These are phyloP conservation scores for Marasmius oreades DNA, from an alignment of 1,284 basidiomycete species.

Conservation along the genomic window DNA sequence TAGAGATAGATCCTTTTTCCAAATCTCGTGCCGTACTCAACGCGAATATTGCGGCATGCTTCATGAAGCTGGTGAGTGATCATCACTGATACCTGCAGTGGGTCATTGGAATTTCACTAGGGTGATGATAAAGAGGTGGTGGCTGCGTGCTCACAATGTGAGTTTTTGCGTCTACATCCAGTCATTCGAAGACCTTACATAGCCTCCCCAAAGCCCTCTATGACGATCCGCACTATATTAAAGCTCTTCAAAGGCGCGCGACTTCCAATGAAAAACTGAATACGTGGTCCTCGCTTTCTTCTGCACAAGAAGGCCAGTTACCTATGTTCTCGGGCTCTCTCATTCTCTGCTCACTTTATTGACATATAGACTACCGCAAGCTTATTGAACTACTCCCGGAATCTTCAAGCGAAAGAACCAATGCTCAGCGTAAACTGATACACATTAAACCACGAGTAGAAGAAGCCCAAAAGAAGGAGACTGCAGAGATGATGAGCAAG, in stretches of 20 bases:
- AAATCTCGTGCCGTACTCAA: conserved; percentile 66
- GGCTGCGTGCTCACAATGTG: conserved; percentile 73
- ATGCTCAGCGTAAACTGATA: conserved; percentile 47
- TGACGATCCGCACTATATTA: conserved; percentile 83
- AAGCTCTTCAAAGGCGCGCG: conserved; percentile 87
- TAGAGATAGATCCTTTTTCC: conserved; percentile 29
- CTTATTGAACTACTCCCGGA: conserved; percentile 63
- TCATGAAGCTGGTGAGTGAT: conserved; percentile 64
- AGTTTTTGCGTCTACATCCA: conserved; percentile 11
- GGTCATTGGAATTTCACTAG: conserved; percentile 32
- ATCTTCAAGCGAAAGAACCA: conserved; percentile 46
- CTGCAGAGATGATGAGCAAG: conserved; percentile 89
- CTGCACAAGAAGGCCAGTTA: conserved; percentile 77
- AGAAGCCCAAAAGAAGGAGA: conserved; percentile 82
- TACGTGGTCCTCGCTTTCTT: conserved; percentile 79
- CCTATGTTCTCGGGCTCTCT: conserved; percentile 2
- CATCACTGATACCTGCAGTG: not conserved
- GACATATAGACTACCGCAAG: conserved; percentile 68
- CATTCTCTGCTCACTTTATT: conserved; percentile 10
- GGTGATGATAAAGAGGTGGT: conserved; percentile 74
- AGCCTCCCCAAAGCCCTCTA: conserved; percentile 57
- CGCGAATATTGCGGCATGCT: conserved; percentile 80
- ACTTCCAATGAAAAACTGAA: conserved; percentile 77
- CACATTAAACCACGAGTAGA: conserved; percentile 66
- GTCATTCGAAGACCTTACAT: conserved; percentile 3